Conservation (phyloP, 75 land plant genomes). For the Azolla pinnata region DNA sequence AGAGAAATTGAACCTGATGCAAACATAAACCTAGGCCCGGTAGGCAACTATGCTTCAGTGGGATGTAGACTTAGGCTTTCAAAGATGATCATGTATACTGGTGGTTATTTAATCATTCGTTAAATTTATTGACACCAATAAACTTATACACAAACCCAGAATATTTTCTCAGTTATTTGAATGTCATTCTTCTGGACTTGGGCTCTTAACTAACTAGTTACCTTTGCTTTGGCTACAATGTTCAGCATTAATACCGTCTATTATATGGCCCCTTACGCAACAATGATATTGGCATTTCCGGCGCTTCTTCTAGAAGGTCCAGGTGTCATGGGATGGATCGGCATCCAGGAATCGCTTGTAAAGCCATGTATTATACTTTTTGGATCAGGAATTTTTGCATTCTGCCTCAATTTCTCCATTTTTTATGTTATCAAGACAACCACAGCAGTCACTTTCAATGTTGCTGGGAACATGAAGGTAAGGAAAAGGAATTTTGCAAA, state of each 20-base stretch:
- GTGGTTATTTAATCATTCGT: too few species aligned
- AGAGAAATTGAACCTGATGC: too few species aligned
- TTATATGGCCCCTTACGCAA: constrained; percentile 97
- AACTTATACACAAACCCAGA: too few species aligned
- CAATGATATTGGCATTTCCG: constrained; percentile 68
- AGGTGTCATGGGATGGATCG: constrained; percentile 62
- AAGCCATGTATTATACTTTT: constrained; percentile 51
- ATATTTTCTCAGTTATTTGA: too few species aligned
- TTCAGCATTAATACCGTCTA: constrained; percentile 90
- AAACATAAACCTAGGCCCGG: too few species aligned
- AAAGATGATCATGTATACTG: too few species aligned
- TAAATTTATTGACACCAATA: too few species aligned
- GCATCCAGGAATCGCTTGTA: constrained; percentile 27
- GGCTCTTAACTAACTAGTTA: background rate
- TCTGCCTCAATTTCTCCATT: constrained; percentile 93
- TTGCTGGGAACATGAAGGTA: constrained; percentile 97
- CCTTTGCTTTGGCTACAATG: background rate
- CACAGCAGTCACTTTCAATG: constrained; percentile 97
- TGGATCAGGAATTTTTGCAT: constrained; percentile 69
- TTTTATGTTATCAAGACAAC: constrained; percentile 95
- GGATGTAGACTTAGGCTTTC: too few species aligned
- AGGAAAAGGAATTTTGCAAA: background rate
- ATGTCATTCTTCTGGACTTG: background rate
- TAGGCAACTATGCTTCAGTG: too few species aligned
- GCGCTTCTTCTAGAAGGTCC: constrained; percentile 70